Base-by-base conservation (phyloP, 1,139 yeast species). In the Debaryomyces coudertii region DNA sequence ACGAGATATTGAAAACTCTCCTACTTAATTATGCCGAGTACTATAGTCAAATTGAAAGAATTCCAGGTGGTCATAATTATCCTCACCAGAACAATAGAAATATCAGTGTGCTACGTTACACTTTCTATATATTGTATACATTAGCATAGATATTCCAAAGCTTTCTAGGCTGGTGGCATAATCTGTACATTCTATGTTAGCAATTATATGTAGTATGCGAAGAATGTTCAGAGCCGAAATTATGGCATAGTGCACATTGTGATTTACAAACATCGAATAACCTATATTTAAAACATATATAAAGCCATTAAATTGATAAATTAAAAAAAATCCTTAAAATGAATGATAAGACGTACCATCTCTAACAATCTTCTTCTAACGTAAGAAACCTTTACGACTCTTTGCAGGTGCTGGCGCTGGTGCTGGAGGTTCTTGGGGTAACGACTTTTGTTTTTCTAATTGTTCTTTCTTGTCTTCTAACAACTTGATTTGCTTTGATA, bases 381-480 rank as follows among this genome's bases (percentile, higher is more conserved):
- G 79, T 55, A 77, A 76, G 63, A 79, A 79, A 30, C 84, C 83
- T 65, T 80, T 80, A 57, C 82, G 68, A 44, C 76, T 61, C 68
- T 78, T 79, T 54, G 63, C 72, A 41, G 73, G 71, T 45, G 78
- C 79, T 23, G 63, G 72, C 54, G 78, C 76, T 18, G 36, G 36
- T 33, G 18, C 34, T 31, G 76, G 74, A 43, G 82, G 82, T 55
- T 82, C 85, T 50, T 69, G 71, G 30, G 83, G 76, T 57, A 82
- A 77, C 44, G 82, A 79, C 64, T 82, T 80, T 58, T 74, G 80
- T 60, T 74, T 75, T 69, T 92, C 97, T 60, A 93, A 77, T 65
- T 86, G 92, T 50, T 77, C 79, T 72, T 90, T 92, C 73, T 90
- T 90, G 56, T 90, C 97, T 68, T 93, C 98, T 63, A 93, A 79